Evolutionary conservation across 169 alveolate genomes (phyloP).

Genomic region (Plasmodium ovale): DNA sequence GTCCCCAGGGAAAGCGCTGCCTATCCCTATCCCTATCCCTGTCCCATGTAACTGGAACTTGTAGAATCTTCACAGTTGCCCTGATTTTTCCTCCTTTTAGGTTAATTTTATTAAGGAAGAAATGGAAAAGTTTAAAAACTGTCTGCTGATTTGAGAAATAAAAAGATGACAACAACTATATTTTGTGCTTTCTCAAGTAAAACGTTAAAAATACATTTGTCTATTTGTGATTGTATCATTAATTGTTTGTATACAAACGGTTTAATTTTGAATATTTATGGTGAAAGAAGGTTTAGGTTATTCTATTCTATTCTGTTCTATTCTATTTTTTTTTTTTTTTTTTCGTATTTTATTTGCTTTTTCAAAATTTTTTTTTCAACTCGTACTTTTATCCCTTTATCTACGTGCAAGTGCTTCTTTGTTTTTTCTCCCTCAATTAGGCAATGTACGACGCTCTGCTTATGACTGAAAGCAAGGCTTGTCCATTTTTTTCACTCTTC

Average conservation of each 20-base stretch:
- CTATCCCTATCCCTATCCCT: neutral
- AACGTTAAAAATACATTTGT: neutral
- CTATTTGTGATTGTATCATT: slow-evolving; percentile 1
- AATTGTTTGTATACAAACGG: neutral
- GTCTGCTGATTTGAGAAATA: slow-evolving; percentile 12
- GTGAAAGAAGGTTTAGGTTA: too few relatives aligned
- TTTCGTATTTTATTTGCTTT: neutral
- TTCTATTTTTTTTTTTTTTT: neutral
- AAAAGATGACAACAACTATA: neutral
- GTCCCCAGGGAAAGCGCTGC: neutral
- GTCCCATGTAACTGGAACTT: neutral
- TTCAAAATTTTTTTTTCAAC: too few relatives aligned
- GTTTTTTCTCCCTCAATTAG: too few relatives aligned
- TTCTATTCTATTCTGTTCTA: too few relatives aligned
- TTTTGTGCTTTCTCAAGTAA: neutral
- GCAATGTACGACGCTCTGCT: too few relatives aligned
- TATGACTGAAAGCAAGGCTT: too few relatives aligned
- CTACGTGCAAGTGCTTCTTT: too few relatives aligned
- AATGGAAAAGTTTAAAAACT: slow-evolving; percentile 35
- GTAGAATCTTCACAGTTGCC: neutral
- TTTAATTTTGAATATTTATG: slow-evolving; percentile 4
- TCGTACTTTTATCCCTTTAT: too few relatives aligned
- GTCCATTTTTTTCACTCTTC: too few relatives aligned
- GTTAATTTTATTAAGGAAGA: slow-evolving; percentile 28
- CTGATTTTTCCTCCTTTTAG: neutral